Percentiles rank a stretch among this genome's conserved stretches.
Evolutionary conservation across 805 yeast species (phyloP).

Genomic region (Ogataea trehalophila): DNA sequence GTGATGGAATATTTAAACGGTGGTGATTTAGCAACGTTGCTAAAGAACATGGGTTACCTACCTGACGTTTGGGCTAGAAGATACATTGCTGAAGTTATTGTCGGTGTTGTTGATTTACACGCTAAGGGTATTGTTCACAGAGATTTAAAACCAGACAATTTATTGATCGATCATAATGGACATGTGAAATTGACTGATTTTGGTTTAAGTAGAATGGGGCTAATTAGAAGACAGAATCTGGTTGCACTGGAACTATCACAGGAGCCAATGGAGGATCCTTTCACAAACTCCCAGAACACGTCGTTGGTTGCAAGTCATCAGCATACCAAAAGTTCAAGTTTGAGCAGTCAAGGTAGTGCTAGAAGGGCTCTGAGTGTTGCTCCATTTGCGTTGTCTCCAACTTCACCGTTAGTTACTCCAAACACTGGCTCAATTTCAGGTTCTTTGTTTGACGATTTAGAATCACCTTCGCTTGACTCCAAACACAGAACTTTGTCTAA

Average conservation of each 20-base stretch:
- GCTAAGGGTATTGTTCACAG: constrained; percentile 86
- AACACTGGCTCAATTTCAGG: constrained; percentile 6
- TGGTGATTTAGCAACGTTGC: constrained; percentile 87
- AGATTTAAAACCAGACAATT: constrained; percentile 92
- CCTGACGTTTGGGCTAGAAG: constrained; percentile 84
- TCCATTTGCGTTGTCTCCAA: constrained; percentile 25
- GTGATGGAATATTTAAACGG: constrained; percentile 97
- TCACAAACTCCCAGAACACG: constrained; percentile 11
- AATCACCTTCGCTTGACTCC: constrained; percentile 1
- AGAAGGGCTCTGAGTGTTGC: constrained; percentile 17
- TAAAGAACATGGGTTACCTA: constrained; percentile 75
- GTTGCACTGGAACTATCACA: not conserved
- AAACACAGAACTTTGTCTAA: constrained; percentile 27
- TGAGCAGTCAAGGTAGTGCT: not conserved
- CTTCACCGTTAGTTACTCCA: constrained; percentile 22
- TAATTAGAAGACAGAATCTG: constrained; percentile 69
- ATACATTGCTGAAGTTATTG: constrained; percentile 84
- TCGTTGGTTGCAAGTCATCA: constrained; percentile 8
- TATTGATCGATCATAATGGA: constrained; percentile 79
- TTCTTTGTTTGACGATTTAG: constrained; percentile 13
- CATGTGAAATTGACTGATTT: constrained; percentile 93
- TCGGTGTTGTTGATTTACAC: constrained; percentile 89
- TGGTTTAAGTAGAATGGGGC: constrained; percentile 87
- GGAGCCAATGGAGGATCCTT: constrained; percentile 17
- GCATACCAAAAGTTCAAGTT: constrained; percentile 1